Evolutionary conservation across 2,329 filamentous ascomycete species (phyloP), one percentile per base, ranked within the genome.

Genomic region (Colletotrichum sp.): DNA sequence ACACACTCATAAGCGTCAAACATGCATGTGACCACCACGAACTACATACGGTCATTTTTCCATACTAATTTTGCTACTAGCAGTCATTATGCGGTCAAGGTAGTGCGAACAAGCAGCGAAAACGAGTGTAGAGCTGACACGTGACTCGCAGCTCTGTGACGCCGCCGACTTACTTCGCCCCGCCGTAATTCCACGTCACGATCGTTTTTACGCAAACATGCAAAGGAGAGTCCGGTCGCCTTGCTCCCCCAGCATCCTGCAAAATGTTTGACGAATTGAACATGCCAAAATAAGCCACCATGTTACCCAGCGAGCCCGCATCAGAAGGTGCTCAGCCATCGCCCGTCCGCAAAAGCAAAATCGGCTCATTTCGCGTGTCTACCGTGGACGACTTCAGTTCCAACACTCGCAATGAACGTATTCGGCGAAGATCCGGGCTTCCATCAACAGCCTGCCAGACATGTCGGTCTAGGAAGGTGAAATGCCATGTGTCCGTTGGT

Each of bases 221-320:
- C n/a, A 52, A 22, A 3, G 0, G 1, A 22, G n/a, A 4, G 2
- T 22, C n/a, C 44, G n/a, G 44, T 5, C n/a, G n/a, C 6, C n/a
- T 0, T 22, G 0, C 11, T 22, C 44, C 44, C n/a, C 6, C n/a
- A 52, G 44, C 6, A 3, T 2, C 44, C 44, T 52, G 3, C 44
- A 22, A 22, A 52, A 52, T 52, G 44, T 52, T 52, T 22, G 6
- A 7, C 11, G 11, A 52, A 1, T 52, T 8, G 9, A 52, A 22
- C n/a, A 52, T 52, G 44, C n/a, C 44, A n/a, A 22, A 52, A 22
- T 52, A 52, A 22, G 44, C 44, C 44, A 52, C n/a, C 44, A 52
- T 52, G 44, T 22, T 52, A 52, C 44, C 44, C 16, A 52, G n/a
- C 44, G 44, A 52, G 11, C 44, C n/a, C 44, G 44, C 44, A 13